These are phyloP conservation scores for Ambrosia artemisiifolia DNA, from an alignment of 129 eudicot species.

Conservation along the genomic window DNA sequence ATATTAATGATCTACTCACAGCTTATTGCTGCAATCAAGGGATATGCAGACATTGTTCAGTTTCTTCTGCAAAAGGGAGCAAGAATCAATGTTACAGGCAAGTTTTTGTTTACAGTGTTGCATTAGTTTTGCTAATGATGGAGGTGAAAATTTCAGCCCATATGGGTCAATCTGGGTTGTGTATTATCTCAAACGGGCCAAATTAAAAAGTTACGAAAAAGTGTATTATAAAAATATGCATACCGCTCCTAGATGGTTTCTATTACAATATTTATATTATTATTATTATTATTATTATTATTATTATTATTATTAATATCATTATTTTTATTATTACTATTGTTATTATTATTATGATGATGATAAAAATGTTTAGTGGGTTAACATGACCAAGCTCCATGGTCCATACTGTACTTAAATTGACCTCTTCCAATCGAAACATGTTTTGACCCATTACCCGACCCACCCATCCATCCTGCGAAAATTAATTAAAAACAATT, in stretches of 20 bases:
- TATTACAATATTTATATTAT: neutral
- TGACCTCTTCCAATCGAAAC: neutral
- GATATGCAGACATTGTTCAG: constrained; percentile 48
- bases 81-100: constrained; percentile 45
- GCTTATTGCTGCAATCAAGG: constrained; percentile 70
- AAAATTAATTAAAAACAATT: neutral
- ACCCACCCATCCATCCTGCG: neutral
- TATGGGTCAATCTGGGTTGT: neutral
- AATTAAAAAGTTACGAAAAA: neutral
- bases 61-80: constrained; percentile 51
- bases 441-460: neutral
- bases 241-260: neutral
- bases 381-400: neutral
- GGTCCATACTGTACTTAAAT: neutral
- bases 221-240: neutral
- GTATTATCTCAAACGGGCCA: neutral
- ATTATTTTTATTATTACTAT: no score
- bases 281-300: neutral
- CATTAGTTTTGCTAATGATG: neutral
- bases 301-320: neutral
- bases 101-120: neutral
- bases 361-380: neutral
- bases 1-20: constrained; percentile 13
- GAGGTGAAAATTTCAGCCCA: neutral
- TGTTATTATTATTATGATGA: neutral